Evolutionary conservation across 129 eudicot genomes (phyloP).

Genomic region (Chrysanthemum makinoi): DNA sequence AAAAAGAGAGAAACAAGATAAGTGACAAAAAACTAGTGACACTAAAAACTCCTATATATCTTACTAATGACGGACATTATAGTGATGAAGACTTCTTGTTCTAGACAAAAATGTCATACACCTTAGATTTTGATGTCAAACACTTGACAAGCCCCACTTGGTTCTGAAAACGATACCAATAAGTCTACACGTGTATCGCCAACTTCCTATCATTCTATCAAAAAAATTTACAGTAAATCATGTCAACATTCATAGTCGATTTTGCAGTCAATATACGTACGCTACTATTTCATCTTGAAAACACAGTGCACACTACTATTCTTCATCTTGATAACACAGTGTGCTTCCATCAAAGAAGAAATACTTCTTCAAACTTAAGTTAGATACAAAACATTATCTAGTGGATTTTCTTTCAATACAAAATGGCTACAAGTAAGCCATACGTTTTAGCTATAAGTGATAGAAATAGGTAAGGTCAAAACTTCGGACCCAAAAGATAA

Average conservation of each 20-base stretch:
- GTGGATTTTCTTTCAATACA: too few species aligned
- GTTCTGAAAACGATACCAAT: not conserved
- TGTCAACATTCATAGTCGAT: not conserved
- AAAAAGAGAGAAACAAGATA: not conserved
- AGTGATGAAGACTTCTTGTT: not conserved
- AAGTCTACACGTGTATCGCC: not conserved
- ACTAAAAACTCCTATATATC: too few species aligned
- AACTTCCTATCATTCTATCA: too few species aligned
- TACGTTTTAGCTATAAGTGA: too few species aligned
- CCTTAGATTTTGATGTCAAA: not conserved
- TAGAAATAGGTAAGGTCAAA: too few species aligned
- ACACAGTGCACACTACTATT: not conserved
- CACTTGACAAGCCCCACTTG: too few species aligned
- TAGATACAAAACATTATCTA: too few species aligned
- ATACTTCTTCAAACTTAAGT: too few species aligned
- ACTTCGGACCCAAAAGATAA: too few species aligned
- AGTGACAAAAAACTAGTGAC: not conserved
- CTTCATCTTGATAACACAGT: too few species aligned
- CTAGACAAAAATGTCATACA: not conserved
- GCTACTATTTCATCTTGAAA: not conserved
- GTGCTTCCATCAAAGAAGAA: not conserved
- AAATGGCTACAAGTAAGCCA: not conserved
- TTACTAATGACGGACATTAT: too few species aligned
- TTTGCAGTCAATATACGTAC: not conserved
- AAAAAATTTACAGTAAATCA: too few species aligned